Evolutionary conservation across 352 stramenopile species (phyloP), one percentile per base, ranked within the genome.

Genomic region (Blastocystis sp.): DNA sequence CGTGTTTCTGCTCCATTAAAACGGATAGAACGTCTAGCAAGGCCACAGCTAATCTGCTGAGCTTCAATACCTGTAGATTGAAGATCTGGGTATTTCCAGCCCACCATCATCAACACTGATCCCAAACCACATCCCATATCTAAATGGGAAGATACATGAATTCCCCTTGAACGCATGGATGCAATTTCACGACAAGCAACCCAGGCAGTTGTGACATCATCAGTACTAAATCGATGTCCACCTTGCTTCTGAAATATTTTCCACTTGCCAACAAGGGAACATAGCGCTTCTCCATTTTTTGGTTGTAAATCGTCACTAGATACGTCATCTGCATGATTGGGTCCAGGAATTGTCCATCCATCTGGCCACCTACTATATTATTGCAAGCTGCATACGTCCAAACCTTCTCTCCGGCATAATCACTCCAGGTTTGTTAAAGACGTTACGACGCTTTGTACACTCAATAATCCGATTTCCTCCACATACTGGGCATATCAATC

Each of bases 61-160:
- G 90, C 90, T 66, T 92, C 90, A 54, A 92, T 75, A 17, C 90
- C 90, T 7, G 82, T n/a, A 42, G 79, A 87, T 0, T 19, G 57
- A 11, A 77, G 75, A 19, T 89, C 30, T 1, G 60, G 30, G 33
- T 80, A 89, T 17, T 64, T n/a, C 90, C 90, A 92, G 1, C 75
- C 68, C 1, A 91, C 77, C 92, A 94, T 94, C 91, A 93, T 92
- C 57, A 94, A 78, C 6, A 94, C 92, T 0, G 90, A 92, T 30
- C 84, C 92, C 77, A 94, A 93, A 15, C 93, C 93, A 37, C 90
- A 93, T 7, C 93, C 92, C n/a, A 94, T 89, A 90, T 94, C 93
- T 0, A 91, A 60, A 54, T 82, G 79, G 51, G 30, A 40, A 19
- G 56, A 37, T 11, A 78, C 77, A 4, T 37, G 30, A 13, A 37